These are phyloP conservation scores for Perkinsus marinus DNA, from an alignment of 169 alveolate genomes.

Conservation along the genomic window DNA sequence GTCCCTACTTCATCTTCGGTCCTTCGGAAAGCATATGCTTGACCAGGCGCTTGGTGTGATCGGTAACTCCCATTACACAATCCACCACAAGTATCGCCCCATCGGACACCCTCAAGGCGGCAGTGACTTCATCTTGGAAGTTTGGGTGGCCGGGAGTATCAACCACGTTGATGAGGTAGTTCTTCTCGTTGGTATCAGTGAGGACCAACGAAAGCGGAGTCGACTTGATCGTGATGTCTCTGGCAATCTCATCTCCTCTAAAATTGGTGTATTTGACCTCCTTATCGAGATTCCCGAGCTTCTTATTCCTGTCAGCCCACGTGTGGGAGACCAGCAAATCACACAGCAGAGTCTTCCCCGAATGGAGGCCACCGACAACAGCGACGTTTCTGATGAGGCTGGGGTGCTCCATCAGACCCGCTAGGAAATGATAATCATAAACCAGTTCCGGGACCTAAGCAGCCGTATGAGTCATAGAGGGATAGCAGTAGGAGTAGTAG, in stretches of 20 bases:
- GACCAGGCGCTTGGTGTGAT: slow-evolving; percentile 73
- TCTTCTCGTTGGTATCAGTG: slow-evolving; percentile 65
- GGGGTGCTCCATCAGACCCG: slow-evolving; percentile 77
- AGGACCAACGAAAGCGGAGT: slow-evolving; percentile 89
- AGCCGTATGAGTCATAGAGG: not conserved
- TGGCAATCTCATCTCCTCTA: slow-evolving; percentile 89
- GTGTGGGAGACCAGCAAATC: slow-evolving; percentile 88
- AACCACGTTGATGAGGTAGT: slow-evolving; percentile 29
- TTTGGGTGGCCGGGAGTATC: slow-evolving; percentile 81
- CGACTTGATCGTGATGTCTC: slow-evolving; percentile 88
- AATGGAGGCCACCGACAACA: slow-evolving; percentile 91
- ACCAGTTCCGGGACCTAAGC: slow-evolving; percentile 59
- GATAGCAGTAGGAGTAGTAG: slow-evolving; percentile 15
- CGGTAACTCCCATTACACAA: slow-evolving; percentile 86
- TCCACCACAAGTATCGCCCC: slow-evolving; percentile 91
- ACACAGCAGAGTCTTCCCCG: slow-evolving; percentile 91
- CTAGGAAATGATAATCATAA: slow-evolving; percentile 79
- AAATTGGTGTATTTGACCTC: slow-evolving; percentile 81
- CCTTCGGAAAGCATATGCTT: slow-evolving; percentile 55
- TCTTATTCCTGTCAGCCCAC: slow-evolving; percentile 51
- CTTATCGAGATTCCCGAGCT: slow-evolving; percentile 10
- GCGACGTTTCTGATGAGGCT: slow-evolving; percentile 83
- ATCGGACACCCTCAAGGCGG: slow-evolving; percentile 86
- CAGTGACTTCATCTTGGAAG: slow-evolving; percentile 89
- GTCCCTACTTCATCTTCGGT: not conserved